Conservation (phyloP, 129 eudicot genomes). For the Erigeron canadensis region DNA sequence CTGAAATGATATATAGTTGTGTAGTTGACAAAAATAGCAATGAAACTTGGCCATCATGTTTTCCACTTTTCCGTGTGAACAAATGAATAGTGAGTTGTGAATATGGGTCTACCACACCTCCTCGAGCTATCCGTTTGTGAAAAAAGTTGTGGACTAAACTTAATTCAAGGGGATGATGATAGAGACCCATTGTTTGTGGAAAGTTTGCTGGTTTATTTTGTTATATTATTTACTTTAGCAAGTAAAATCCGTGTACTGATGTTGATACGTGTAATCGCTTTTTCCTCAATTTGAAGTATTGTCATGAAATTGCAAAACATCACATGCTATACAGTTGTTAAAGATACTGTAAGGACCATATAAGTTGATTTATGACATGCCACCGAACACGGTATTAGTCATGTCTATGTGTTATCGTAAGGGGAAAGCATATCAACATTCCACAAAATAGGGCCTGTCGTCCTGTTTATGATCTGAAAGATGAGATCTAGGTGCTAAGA, state of each 20-base stretch:
- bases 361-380: constrained; percentile 8
- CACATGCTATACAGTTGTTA: not conserved
- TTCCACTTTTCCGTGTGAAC: not conserved
- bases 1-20: no score
- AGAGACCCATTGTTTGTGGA: not conserved
- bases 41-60: no score
- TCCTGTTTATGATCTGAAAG: not conserved
- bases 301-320: not conserved
- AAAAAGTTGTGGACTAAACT: not conserved
- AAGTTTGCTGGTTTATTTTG: not conserved
- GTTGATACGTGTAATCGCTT: no score
- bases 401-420: constrained; percentile 12
- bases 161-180: not conserved
- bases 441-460: not conserved
- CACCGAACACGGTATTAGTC: not conserved
- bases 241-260: not conserved
- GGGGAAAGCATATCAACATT: not conserved
- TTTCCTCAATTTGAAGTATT: not conserved
- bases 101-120: no score
- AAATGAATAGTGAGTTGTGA: no score
- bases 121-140: not conserved
- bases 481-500: constrained; percentile 6
- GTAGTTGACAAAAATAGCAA: no score
- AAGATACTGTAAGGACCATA: not conserved
- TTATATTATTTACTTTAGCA: not conserved